Base-by-base conservation (phyloP, 2,329 filamentous ascomycete species). In the Fonsecaea pugnacius region DNA sequence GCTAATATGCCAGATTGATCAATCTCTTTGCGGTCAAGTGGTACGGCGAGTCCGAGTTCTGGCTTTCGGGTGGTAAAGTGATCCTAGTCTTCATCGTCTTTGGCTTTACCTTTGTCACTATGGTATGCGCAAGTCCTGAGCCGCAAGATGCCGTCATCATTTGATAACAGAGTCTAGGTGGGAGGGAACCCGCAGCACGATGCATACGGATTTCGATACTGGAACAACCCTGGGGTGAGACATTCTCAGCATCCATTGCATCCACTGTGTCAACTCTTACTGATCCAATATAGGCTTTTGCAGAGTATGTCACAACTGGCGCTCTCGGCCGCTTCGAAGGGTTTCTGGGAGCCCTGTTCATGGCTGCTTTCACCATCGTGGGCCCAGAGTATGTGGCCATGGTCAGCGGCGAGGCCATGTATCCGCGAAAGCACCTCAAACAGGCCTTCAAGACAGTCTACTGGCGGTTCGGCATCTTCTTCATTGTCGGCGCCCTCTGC, bases 31-130 rank as follows among this genome's bases (percentile, higher is more conserved):
- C 86, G 1, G 87, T 91, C 24, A 81, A 85, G 63, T 89, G 82
- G 78, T 91, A 89, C 62, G 88, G 88, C 46, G 87, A 90, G 73
- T 83, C 85, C 0, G 89, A 75, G 88, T 16, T 96, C 72, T 84
- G 85, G 78, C 85, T 88, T n/a, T 87, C 91, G 1, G 74, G 90
- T 1, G 86, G 86, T 59, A 90, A 91, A 73, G 83, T 90, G 1
- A 68, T 91, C 1, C 79, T 91, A 56, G 88, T 89, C 65, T 75
- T 90, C 32, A 87, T 84, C 0, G 55, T 76, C 16, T 88, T 94
- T 66, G 89, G 89, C 62, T 92, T 90, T 78, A 92, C 91, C 12
- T 91, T 95, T 72, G 82, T 95, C 67, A 87, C 88, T 64, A 93
- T 93, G 87, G 80, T 93, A 53, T 35, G 51, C n/a, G 27, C n/a